These are phyloP conservation scores for Paraurostyla sp. DNA, from an alignment of 73 alveolate species.

Conservation along the genomic window DNA sequence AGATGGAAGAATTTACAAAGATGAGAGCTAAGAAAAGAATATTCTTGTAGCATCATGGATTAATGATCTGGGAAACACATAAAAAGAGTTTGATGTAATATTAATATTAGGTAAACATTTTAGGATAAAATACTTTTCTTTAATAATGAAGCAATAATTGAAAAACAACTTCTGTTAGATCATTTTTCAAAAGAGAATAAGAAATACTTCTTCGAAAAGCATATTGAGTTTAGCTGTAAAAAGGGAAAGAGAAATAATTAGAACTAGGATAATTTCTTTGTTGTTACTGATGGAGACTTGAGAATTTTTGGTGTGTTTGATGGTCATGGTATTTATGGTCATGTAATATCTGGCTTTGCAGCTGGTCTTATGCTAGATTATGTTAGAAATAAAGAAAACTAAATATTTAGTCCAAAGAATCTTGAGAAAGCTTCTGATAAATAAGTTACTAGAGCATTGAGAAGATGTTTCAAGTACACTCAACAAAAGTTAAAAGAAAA, in stretches of 20 bases:
- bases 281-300: slow-evolving; percentile 59
- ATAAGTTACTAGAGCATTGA: background rate
- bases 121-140: slow-evolving; percentile 50
- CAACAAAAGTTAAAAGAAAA: slow-evolving; percentile 52
- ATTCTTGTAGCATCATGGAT: slow-evolving; percentile 57
- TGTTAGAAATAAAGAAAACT: slow-evolving; percentile 28
- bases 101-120: background rate
- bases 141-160: slow-evolving; percentile 18
- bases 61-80: slow-evolving; percentile 40
- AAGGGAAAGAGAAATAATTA: slow-evolving; percentile 57
- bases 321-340: slow-evolving; percentile 91
- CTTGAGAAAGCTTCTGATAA: slow-evolving; percentile 20
- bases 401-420: background rate
- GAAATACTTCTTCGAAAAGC: slow-evolving; percentile 32
- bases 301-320: slow-evolving; percentile 82
- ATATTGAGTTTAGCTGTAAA: slow-evolving; percentile 71
- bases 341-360: slow-evolving; percentile 76
- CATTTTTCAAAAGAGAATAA: slow-evolving; percentile 46
- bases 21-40: slow-evolving; percentile 33
- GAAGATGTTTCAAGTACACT: slow-evolving; percentile 51
- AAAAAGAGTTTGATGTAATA: slow-evolving; percentile 53
- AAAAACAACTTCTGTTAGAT: background rate
- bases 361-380: slow-evolving; percentile 69
- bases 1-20: background rate
- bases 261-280: slow-evolving; percentile 78